A percentile compares a stretch with the other conserved stretches of the same genome.
Evolutionary conservation across 306 rosid genomes (phyloP).

Genomic region (Acacia melanoxylon): DNA sequence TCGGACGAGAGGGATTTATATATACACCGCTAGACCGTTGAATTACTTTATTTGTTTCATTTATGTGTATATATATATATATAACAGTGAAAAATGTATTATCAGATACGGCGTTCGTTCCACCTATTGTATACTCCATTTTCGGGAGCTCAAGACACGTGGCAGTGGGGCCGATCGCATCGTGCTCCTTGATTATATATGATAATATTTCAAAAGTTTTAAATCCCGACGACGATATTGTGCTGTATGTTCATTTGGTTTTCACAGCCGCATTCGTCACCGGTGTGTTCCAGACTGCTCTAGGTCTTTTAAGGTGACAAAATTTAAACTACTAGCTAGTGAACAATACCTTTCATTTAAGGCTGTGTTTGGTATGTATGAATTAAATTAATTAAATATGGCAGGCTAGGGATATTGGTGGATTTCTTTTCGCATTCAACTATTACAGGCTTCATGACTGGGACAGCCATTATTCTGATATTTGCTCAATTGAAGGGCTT

Average conservation of each 20-base stretch:
- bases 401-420: conserved; percentile 81
- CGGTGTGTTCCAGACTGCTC: conserved; percentile 55
- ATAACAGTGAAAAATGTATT: too few relatives aligned
- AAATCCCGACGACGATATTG: conserved; percentile 32
- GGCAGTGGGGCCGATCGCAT: conserved; percentile 88
- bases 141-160: conserved; percentile 84
- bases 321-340: too few relatives aligned
- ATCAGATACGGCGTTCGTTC: conserved; percentile 82
- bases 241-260: conserved; percentile 61
- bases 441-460: conserved; percentile 87
- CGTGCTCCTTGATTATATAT: conserved; percentile 64
- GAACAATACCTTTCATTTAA: too few relatives aligned
- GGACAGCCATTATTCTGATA: conserved; percentile 69
- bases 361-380: not conserved
- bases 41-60: too few relatives aligned
- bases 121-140: conserved; percentile 70
- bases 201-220: conserved; percentile 44
- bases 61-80: too few relatives aligned
- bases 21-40: too few relatives aligned
- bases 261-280: conserved; percentile 69
- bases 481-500: conserved; percentile 76
- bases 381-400: not conserved
- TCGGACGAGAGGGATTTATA: too few relatives aligned
- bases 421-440: conserved; percentile 94
- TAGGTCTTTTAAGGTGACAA: conserved; percentile 71